These are phyloP conservation scores for Aureobasidium lini DNA, from an alignment of 2,329 filamentous ascomycete genomes.

Conservation along the genomic window DNA sequence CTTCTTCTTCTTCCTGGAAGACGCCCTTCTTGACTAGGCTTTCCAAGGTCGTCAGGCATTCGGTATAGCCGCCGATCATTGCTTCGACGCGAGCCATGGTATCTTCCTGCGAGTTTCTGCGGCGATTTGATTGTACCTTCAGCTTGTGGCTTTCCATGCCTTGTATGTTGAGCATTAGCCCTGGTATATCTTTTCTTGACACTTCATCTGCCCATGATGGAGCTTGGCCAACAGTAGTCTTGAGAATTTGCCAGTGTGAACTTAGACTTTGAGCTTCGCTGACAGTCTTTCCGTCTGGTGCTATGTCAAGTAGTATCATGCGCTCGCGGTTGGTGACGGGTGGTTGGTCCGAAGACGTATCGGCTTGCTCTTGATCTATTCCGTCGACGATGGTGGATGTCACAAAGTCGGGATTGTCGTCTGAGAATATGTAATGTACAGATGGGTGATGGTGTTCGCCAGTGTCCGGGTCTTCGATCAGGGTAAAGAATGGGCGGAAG, in stretches of 20 bases:
- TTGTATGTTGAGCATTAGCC: conserved; percentile 53
- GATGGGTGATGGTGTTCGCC: conserved; percentile 73
- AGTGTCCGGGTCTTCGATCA: conserved; percentile 69
- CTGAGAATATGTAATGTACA: conserved; percentile 86
- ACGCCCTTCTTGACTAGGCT: conserved; percentile 12
- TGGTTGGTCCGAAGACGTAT: not conserved
- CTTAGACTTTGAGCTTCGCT: conserved; percentile 65
- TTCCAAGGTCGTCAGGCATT: conserved; percentile 12
- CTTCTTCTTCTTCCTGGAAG: not conserved
- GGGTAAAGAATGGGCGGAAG: conserved; percentile 78
- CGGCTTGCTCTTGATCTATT: conserved; percentile 9
- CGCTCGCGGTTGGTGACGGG: conserved; percentile 34
- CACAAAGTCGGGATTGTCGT: conserved; percentile 76
- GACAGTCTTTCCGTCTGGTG: conserved; percentile 44
- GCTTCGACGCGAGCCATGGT: conserved; percentile 14
- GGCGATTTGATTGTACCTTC: not conserved
- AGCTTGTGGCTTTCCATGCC: conserved; percentile 12
- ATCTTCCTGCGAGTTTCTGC: conserved; percentile 12
- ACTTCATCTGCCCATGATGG: conserved; percentile 51
- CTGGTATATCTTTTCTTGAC: conserved; percentile 26
- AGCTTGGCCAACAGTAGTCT: conserved; percentile 47
- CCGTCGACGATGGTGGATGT: conserved; percentile 46
- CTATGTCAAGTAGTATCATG: conserved; percentile 51
- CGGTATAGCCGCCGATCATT: conserved; percentile 13
- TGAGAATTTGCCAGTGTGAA: conserved; percentile 62